phyloP scores from a whole-genome alignment of 306 rosid genomes.

The Rubus idaeus region DNA sequence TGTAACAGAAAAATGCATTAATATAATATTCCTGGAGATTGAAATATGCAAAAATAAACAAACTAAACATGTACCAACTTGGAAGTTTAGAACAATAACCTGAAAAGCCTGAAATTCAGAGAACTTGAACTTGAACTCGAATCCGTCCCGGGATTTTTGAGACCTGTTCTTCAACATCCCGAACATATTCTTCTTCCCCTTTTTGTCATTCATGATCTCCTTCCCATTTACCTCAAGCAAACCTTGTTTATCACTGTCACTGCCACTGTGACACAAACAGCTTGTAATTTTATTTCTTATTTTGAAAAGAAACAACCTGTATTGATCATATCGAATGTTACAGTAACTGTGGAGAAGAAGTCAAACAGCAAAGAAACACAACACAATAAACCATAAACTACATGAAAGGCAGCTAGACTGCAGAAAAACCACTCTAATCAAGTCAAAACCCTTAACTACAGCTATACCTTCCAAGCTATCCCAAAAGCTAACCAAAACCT shows the following conservation, averaged over 20 bases:
- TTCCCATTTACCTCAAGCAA: not conserved
- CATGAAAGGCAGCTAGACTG: no score
- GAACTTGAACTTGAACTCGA: conserved; percentile 56
- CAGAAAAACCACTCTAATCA: no score
- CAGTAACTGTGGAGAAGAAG: no score
- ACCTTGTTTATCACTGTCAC: not conserved
- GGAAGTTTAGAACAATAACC: conserved; percentile 23
- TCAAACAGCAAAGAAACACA: no score
- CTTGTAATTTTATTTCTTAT: no score
- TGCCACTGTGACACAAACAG: not conserved
- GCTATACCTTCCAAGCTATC: no score
- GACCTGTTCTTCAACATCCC: conserved; percentile 18
- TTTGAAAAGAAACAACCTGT: no score
- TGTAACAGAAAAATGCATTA: not conserved
- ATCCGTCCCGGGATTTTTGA: conserved; percentile 34
- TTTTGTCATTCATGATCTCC: conserved; percentile 23
- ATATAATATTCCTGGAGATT: not conserved
- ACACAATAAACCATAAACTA: no score
- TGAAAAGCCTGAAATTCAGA: conserved; percentile 57
- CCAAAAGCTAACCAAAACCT: no score
- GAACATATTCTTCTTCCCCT: conserved; percentile 29
- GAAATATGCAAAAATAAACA: not conserved
- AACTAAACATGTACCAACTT: no score
- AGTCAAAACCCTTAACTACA: no score
- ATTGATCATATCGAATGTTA: no score